Percentiles rank a stretch among this genome's conserved stretches.
Conservation (phyloP, 2,329 filamentous ascomycete genomes). For the Aspergillus sp. region DNA sequence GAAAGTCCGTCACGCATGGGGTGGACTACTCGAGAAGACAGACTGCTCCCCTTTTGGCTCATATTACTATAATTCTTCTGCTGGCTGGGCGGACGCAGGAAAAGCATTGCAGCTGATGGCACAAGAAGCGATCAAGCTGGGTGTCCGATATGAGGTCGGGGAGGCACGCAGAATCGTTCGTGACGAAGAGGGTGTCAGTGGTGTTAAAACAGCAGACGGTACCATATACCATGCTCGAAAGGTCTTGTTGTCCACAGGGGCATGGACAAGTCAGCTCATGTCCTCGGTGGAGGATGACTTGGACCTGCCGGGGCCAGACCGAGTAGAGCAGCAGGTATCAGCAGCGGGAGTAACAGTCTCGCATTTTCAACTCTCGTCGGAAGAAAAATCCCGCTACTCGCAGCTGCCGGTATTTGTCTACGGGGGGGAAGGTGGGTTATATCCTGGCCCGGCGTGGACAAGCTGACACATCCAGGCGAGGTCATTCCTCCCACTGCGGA, state of each 20-base stretch:
- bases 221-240: slow-evolving; percentile 53
- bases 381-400: slow-evolving; percentile 52
- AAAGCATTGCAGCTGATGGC: slow-evolving; percentile 49
- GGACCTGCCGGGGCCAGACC: slow-evolving; percentile 49
- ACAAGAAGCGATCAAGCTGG: slow-evolving; percentile 45
- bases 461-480: slow-evolving; percentile 33
- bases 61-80: slow-evolving; percentile 53
- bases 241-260: slow-evolving; percentile 58
- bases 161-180: slow-evolving; percentile 49
- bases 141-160: slow-evolving; percentile 49
- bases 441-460: neutral
- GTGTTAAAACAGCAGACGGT: slow-evolving; percentile 53
- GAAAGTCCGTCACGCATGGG: slow-evolving; percentile 44
- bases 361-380: slow-evolving; percentile 55
- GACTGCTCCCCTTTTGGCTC: slow-evolving; percentile 41
- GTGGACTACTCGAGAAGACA: slow-evolving; percentile 41
- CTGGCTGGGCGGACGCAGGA: slow-evolving; percentile 57
- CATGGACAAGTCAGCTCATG: slow-evolving; percentile 58
- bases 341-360: slow-evolving; percentile 63
- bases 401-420: slow-evolving; percentile 58
- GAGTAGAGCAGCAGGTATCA: slow-evolving; percentile 55
- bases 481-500: slow-evolving; percentile 52
- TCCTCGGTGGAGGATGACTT: slow-evolving; percentile 51
- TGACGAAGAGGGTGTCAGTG: slow-evolving; percentile 41
- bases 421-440: slow-evolving; percentile 40